phyloP scores from a whole-genome alignment of 73 alveolate genomes.

The Paramecium sexaurelia region DNA sequence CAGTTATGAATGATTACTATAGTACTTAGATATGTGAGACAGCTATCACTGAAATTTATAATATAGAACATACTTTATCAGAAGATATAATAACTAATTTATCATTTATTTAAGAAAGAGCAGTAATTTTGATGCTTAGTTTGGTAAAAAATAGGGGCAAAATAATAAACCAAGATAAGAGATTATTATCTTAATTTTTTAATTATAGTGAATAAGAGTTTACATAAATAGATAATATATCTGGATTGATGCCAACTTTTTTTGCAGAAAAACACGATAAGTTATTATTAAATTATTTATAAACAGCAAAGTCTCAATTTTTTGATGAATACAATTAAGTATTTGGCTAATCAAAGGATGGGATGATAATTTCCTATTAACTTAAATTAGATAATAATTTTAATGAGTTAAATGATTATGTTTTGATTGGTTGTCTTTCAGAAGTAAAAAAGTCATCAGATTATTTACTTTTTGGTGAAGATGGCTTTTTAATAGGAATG shows the following conservation, averaged over 20 bases:
- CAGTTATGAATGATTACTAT: conserved; percentile 21
- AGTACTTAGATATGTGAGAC: conserved; percentile 12
- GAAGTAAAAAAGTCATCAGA: background rate
- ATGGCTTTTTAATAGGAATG: conserved; percentile 18
- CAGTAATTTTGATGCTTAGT: background rate
- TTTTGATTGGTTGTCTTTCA: conserved; percentile 3
- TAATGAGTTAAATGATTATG: background rate
- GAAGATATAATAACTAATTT: background rate
- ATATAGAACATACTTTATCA: background rate
- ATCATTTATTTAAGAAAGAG: conserved; percentile 11
- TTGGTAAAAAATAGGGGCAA: conserved; percentile 28
- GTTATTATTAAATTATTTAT: background rate
- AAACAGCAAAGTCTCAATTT: background rate
- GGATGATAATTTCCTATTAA: background rate
- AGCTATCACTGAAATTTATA: background rate
- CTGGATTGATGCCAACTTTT: background rate
- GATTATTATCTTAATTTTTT: background rate
- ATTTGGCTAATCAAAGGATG: background rate
- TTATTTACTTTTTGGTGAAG: conserved; percentile 19
- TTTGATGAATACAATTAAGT: background rate
- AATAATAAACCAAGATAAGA: background rate
- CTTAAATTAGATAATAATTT: conserved; percentile 40
- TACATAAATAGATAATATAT: background rate
- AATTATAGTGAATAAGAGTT: background rate
- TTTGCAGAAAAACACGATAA: conserved; percentile 22